phyloP scores from a whole-genome alignment of 164 flowering plant genomes.

The Echeveria elegans region DNA sequence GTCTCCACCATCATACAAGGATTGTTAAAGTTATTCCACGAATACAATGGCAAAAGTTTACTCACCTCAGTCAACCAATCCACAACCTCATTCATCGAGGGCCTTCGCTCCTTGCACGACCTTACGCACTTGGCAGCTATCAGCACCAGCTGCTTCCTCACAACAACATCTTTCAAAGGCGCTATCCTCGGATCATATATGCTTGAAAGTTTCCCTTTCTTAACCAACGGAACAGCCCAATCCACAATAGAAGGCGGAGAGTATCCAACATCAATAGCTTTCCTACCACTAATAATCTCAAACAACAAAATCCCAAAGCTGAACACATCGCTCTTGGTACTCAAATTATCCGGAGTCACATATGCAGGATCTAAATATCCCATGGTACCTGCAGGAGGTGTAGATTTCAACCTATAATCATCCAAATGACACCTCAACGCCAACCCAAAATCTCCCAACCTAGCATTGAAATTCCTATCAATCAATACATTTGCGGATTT shows the following conservation, averaged over 20 bases:
- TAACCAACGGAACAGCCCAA: slow-evolving; percentile 89
- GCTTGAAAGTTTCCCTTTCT: slow-evolving; percentile 51
- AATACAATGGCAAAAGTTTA: slow-evolving; percentile 42
- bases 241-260: slow-evolving; percentile 88
- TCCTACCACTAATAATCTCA: slow-evolving; percentile 88
- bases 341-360: slow-evolving; percentile 78
- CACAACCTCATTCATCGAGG: slow-evolving; percentile 69
- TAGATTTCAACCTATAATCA: slow-evolving; percentile 48
- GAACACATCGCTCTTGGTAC: slow-evolving; percentile 85
- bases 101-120: slow-evolving; percentile 70
- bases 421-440: slow-evolving; percentile 57
- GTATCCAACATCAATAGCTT: slow-evolving; percentile 74
- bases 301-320: slow-evolving; percentile 87
- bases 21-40: slow-evolving; percentile 69
- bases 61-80: slow-evolving; percentile 46
- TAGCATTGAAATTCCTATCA: slow-evolving; percentile 63
- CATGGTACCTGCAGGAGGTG: slow-evolving; percentile 91
- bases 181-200: slow-evolving; percentile 63
- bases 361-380: slow-evolving; percentile 91
- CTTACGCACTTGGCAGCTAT: slow-evolving; percentile 83
- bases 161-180: slow-evolving; percentile 56
- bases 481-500: slow-evolving; percentile 85
- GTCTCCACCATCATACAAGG: slow-evolving; percentile 80
- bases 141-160: slow-evolving; percentile 62
- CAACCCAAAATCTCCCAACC: slow-evolving; percentile 87